phyloP scores from a whole-genome alignment of 2,329 filamentous ascomycete genomes.

The Scytalidium sp. region DNA sequence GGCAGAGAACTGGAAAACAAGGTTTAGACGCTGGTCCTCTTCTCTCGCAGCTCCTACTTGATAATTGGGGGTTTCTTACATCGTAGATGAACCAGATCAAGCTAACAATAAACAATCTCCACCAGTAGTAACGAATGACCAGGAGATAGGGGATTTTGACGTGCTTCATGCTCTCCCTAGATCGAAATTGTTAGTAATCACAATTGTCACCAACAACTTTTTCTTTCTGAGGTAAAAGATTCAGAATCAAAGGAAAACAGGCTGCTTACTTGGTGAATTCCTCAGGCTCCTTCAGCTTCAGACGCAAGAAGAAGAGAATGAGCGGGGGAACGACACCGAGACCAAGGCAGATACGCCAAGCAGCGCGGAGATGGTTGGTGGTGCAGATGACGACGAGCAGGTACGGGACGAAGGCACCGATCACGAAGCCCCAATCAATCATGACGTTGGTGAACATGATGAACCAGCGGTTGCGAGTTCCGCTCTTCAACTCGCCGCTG shows the following conservation, averaged over 20 bases:
- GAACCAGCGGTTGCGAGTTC: constrained; percentile 87
- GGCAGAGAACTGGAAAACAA: constrained; percentile 58
- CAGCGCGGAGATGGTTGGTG: constrained; percentile 61
- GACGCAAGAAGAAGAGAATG: constrained; percentile 65
- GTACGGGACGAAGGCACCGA: constrained; percentile 75
- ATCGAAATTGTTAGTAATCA: constrained; percentile 8
- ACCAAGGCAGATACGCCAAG: constrained; percentile 80
- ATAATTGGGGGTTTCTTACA: constrained; percentile 34
- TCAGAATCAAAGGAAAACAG: not conserved
- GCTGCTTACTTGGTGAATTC: constrained; percentile 53
- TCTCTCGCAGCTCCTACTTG: not conserved
- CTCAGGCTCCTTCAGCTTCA: constrained; percentile 75
- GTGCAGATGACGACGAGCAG: constrained; percentile 55
- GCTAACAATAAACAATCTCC: constrained; percentile 65
- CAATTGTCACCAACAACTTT: not conserved
- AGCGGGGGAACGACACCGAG: constrained; percentile 77
- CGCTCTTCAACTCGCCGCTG: constrained; percentile 75
- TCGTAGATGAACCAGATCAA: constrained; percentile 86
- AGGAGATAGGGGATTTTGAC: constrained; percentile 53
- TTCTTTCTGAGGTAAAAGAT: not conserved
- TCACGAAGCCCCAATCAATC: constrained; percentile 82
- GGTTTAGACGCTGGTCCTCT: constrained; percentile 12
- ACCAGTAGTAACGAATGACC: constrained; percentile 67
- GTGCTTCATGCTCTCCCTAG: constrained; percentile 30
- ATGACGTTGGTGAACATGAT: constrained; percentile 86